phyloP scores from a whole-genome alignment of 106 monocot species.

The Ottelia alismoides region DNA sequence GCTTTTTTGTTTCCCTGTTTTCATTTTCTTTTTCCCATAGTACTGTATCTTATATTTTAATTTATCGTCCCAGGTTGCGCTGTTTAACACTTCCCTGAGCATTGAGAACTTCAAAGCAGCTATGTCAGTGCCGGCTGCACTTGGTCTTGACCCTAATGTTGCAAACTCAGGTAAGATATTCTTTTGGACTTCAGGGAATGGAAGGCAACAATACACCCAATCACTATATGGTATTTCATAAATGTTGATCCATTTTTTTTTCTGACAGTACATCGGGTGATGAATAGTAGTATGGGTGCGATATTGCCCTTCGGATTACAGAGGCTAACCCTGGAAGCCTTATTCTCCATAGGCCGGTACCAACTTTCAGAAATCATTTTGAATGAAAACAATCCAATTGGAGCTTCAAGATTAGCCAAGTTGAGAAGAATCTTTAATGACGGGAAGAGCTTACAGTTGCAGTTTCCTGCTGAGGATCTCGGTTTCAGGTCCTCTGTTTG shows the following conservation, averaged over 20 bases:
- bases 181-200: neutral
- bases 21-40: too few species aligned
- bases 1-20: too few species aligned
- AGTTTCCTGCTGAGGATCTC: slow-evolving; percentile 96
- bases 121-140: slow-evolving; percentile 78
- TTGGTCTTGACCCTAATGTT: slow-evolving; percentile 75
- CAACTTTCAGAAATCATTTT: slow-evolving; percentile 64
- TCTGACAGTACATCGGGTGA: slow-evolving; percentile 57
- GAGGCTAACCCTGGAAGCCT: slow-evolving; percentile 59
- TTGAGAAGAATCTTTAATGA: slow-evolving; percentile 62
- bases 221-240: too few species aligned
- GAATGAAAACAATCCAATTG: slow-evolving; percentile 76
- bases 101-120: slow-evolving; percentile 87
- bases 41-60: too few species aligned
- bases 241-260: neutral
- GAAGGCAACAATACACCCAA: too few species aligned
- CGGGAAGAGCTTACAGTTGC: slow-evolving; percentile 89
- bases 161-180: slow-evolving; percentile 64
- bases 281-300: slow-evolving; percentile 52
- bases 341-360: slow-evolving; percentile 71
- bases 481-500: slow-evolving; percentile 99
- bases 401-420: slow-evolving; percentile 55
- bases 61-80: slow-evolving; percentile 80
- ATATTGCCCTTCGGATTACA: slow-evolving; percentile 57
- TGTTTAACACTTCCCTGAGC: slow-evolving; percentile 75